Base-by-base conservation (phyloP, 2,329 filamentous ascomycete species). In the Pezicula radicicola region DNA sequence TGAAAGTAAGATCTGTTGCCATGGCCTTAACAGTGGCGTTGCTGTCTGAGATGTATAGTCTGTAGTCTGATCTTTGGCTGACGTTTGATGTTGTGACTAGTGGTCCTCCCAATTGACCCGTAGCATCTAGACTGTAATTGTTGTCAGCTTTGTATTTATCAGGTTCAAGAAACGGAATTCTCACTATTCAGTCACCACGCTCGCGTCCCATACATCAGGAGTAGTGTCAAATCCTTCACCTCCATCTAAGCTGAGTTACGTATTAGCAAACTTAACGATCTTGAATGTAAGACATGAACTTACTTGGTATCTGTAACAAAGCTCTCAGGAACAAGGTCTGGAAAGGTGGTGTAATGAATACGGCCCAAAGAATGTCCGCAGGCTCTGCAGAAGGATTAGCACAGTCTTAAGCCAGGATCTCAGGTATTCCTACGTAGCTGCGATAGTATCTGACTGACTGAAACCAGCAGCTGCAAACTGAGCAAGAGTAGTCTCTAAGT, bases 401-500 rank as follows among this genome's bases (percentile, higher is more conserved):
- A 21, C 15, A 6, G 37, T 18, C 6, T 18, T 46, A 30, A 30
- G 5, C 30, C 10, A 15, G 13, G 4, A 19, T 33, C n/a, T n/a
- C 6, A 16, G 12, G n/a, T 6, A 6, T 36, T 13, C 60, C 78
- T 74, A 48, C 52, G 54, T 40, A 25, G 47, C 30, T 58, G 78
- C 74, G 44, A 84, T 82, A 78, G 83, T 83, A 59, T 84, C 79
- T 16, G 70, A 64, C 16, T 64, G 62, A 40, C 64, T 73, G 65
- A 84, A 83, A 6, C 81, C 81, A 70, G 82, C 78, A 36, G 79
- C 74, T 8, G 66, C 54, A 59, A 84, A 85, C 60, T 81, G 78
- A 41, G 75, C 72, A 48, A 66, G 61, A 55, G 84, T 81, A 2
- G 72, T 78, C 13, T 62, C 60, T 5, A 75, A 66, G 2, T 73